These are phyloP conservation scores for Xanthoconium separans DNA, from an alignment of 1,284 basidiomycete species.

Conservation along the genomic window DNA sequence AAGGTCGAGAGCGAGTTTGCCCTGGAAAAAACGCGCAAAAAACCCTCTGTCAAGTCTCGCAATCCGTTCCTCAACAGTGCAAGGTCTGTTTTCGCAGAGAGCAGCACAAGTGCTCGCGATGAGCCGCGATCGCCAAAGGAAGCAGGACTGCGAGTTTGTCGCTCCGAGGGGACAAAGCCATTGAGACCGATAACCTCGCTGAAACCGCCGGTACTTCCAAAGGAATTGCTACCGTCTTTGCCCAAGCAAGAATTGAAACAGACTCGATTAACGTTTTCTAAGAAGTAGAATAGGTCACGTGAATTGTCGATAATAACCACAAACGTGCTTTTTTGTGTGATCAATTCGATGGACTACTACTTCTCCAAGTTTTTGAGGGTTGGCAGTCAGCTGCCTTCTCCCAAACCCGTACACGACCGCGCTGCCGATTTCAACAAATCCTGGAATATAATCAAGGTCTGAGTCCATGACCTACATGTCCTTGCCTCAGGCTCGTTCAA, in stretches of 20 bases:
- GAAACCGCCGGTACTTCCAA: slow-evolving; percentile 34
- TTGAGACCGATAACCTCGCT: slow-evolving; percentile 40
- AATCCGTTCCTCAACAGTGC: slow-evolving; percentile 21
- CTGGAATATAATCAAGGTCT: slow-evolving; percentile 71
- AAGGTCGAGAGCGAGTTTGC: slow-evolving; percentile 27
- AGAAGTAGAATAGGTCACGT: slow-evolving; percentile 21
- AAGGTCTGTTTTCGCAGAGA: slow-evolving; percentile 25
- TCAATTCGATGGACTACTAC: slow-evolving; percentile 85
- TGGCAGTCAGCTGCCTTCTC: slow-evolving; percentile 45
- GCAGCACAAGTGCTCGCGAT: background rate
- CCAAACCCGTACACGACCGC: slow-evolving; percentile 60
- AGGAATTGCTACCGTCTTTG: slow-evolving; percentile 18
- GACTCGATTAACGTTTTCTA: slow-evolving; percentile 19
- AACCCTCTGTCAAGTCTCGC: slow-evolving; percentile 3
- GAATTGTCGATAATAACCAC: background rate
- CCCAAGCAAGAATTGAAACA: slow-evolving; percentile 22
- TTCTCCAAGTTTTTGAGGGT: slow-evolving; percentile 77
- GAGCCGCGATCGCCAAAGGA: background rate
- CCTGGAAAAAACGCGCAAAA: slow-evolving; percentile 10
- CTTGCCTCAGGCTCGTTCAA: slow-evolving; percentile 1
- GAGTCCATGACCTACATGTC: slow-evolving; percentile 1
- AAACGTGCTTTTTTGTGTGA: too few relatives aligned
- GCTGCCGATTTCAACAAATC: slow-evolving; percentile 70
- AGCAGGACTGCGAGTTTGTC: slow-evolving; percentile 4
- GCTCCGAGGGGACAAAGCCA: slow-evolving; percentile 20